Evolutionary conservation across 164 flowering plant genomes (phyloP).

Genomic region (Euptelea pleiosperma): DNA sequence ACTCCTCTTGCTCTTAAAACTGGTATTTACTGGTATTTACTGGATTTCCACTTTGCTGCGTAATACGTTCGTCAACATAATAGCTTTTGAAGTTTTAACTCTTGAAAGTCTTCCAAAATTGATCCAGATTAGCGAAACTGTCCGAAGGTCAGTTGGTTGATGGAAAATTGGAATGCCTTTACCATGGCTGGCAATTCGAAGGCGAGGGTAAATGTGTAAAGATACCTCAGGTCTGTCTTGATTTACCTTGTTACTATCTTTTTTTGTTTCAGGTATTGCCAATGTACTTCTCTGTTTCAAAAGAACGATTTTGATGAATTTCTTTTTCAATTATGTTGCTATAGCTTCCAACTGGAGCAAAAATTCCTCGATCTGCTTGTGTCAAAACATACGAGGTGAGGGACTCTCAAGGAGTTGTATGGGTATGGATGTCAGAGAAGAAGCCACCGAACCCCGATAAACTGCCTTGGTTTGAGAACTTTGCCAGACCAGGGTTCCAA

Average conservation of each 20-base stretch:
- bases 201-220: conserved; percentile 82
- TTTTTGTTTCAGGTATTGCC: neutral
- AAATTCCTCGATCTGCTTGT: conserved; percentile 79
- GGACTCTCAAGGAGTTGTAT: conserved; percentile 91
- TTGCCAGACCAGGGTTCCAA: conserved; percentile 70
- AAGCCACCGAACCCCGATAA: conserved; percentile 53
- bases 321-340: neutral
- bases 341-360: conserved; percentile 79
- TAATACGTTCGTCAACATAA: too few species aligned
- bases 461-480: conserved; percentile 92
- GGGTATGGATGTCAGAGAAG: conserved; percentile 95
- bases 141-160: conserved; percentile 90
- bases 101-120: conserved; percentile 5
- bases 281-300: neutral
- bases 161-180: conserved; percentile 86
- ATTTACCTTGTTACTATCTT: neutral
- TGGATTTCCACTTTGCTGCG: too few species aligned
- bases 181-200: conserved; percentile 99
- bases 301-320: conserved; percentile 4
- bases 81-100: neutral
- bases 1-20: too few species aligned
- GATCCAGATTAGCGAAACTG: conserved; percentile 76
- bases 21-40: too few species aligned
- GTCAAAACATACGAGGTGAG: conserved; percentile 60
- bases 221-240: conserved; percentile 82